Evolutionary conservation across 1,139 yeast genomes (phyloP), one percentile per base, ranked within the genome.

Genomic region (Geotrichum australiense): DNA sequence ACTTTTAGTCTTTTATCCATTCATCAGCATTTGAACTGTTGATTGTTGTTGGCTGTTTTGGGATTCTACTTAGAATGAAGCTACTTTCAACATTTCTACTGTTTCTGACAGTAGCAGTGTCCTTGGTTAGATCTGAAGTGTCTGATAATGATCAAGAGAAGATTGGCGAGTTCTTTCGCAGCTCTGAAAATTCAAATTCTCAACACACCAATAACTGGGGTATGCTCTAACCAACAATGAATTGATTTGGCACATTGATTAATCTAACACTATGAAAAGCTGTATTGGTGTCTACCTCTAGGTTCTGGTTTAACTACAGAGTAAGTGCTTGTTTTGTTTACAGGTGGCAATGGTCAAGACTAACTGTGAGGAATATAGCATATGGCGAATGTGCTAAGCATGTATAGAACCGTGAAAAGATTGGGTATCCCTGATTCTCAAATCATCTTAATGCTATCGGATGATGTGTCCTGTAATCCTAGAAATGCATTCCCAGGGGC

Each of bases 391-490:
- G 95, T 84, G 15, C 70, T 91, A 52, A 83, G 95, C 61, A 79
- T 93, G 74, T 91, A 91, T 65, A 74, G 98, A 53, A 91, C 97
- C 0, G 98, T 91, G 25, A 91, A 89, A 63, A 70, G 98, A 53
- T 66, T 91, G 47, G 99, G 98, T 1, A 91, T 91, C 23, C 99
- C 99, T 0, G 98, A 91, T 62, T 87, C 96, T 1, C 98, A 93
- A 59, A 93, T 91, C 59, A 89, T 91, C 37, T 68, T 91, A 55
- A 93, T 91, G 98, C 68, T 91, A 43, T 82, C 96, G 28, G 99
- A 91, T 62, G 99, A 91, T 59, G 84, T 91, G 46, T 96, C 98
- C 4, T 91, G 99, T 61, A 93, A 91, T 58, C 89, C 98, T 4
- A 70, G 99, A 51, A 91, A 91, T 60, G 80, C 95, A 30, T 91